Evolutionary conservation across 2,329 filamentous ascomycete species (phyloP).

Genomic region (Trichoderma brevicompactum): DNA sequence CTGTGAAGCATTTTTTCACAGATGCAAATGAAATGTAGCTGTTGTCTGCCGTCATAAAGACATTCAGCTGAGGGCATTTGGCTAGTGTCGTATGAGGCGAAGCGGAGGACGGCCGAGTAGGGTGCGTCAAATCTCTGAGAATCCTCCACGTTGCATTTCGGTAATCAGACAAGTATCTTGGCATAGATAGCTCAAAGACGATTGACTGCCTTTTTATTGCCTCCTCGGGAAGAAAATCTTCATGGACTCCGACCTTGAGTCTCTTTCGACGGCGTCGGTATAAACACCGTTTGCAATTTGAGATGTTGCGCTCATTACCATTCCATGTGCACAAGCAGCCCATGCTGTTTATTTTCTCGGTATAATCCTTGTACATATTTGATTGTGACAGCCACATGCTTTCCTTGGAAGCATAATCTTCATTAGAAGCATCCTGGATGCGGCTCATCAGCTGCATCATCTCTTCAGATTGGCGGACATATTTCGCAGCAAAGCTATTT

Average conservation of each 20-base stretch:
- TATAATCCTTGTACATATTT: conserved; percentile 31
- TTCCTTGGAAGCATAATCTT: conserved; percentile 2
- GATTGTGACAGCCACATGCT: conserved; percentile 2
- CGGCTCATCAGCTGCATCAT: neutral
- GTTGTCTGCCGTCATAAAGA: neutral
- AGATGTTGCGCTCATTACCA: neutral
- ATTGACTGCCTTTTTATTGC: conserved; percentile 46
- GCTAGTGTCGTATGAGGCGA: neutral
- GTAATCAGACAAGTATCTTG: conserved; percentile 49
- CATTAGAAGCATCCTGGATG: conserved; percentile 1
- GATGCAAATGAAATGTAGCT: conserved; percentile 35
- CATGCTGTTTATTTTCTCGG: conserved; percentile 17
- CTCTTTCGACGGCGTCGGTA: conserved; percentile 27
- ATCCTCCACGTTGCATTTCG: conserved; percentile 31
- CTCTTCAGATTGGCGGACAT: neutral
- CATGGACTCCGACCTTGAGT: conserved; percentile 33
- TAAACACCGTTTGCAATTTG: conserved; percentile 32
- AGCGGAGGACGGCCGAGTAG: neutral
- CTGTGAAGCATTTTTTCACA: conserved; percentile 33
- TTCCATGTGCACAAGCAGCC: conserved; percentile 31
- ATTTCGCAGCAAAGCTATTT: conserved; percentile 21
- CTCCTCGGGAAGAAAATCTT: conserved; percentile 36
- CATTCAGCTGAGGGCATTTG: conserved; percentile 14
- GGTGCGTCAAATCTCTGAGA: conserved; percentile 13
- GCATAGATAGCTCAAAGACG: conserved; percentile 53